Conservation (phyloP, 345 rosid species). For the Melaleuca quinquenervia region DNA sequence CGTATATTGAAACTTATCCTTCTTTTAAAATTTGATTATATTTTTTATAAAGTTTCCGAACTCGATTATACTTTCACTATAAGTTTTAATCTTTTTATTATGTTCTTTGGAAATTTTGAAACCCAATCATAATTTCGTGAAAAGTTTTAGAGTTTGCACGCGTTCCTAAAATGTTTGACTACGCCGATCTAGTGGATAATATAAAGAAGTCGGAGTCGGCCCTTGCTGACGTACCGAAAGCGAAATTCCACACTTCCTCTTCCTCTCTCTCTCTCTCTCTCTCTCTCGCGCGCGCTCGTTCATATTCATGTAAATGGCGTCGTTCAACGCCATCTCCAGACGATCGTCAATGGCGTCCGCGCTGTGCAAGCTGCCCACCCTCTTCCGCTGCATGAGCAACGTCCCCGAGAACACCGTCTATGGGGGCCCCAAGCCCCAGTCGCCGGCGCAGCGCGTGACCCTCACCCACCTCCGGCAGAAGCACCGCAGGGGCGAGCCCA, state of each 20-base stretch:
- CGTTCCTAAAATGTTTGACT: background rate
- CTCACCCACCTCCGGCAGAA: slow-evolving; percentile 47
- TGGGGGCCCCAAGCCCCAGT: slow-evolving; percentile 67
- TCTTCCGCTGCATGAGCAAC: slow-evolving; percentile 55
- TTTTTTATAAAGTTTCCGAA: too few species aligned
- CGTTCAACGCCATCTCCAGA: background rate
- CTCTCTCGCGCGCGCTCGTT: background rate
- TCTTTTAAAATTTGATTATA: too few species aligned
- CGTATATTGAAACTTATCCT: too few species aligned
- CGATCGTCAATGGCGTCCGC: background rate
- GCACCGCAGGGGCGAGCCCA: slow-evolving; percentile 53
- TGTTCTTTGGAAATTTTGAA: too few species aligned
- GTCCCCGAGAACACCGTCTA: slow-evolving; percentile 74
- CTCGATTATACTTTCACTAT: too few species aligned
- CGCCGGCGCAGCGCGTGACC: slow-evolving; percentile 55
- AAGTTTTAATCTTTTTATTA: too few species aligned
- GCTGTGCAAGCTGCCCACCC: background rate
- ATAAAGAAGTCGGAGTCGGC: background rate
- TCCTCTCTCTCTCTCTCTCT: background rate
- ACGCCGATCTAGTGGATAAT: background rate
- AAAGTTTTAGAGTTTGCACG: too few species aligned
- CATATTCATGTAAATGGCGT: background rate
- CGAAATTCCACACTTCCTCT: background rate
- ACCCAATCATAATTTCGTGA: too few species aligned
- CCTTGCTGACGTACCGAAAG: background rate